These are phyloP conservation scores for Penicillium lagena DNA, from an alignment of 495 filamentous ascomycete genomes.

Conservation along the genomic window DNA sequence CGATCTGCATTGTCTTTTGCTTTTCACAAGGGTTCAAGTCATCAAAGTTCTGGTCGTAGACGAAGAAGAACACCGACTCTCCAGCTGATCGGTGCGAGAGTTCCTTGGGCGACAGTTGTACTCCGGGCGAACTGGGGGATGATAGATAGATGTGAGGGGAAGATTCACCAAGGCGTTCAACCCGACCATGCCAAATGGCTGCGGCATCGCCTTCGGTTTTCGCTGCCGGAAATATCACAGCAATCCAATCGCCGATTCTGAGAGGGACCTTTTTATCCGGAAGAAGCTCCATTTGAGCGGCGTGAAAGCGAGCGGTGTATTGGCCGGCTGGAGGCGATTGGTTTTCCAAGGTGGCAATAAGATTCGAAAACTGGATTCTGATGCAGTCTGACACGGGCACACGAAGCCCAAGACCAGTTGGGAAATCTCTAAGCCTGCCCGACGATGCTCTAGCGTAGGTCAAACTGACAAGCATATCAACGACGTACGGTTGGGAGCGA, in stretches of 20 bases:
- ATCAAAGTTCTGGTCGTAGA: conserved; percentile 56
- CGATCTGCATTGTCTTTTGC: conserved; percentile 41
- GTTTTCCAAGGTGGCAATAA: background rate
- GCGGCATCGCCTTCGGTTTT: too few species aligned
- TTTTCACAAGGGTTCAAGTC: conserved; percentile 42
- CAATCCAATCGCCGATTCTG: conserved; percentile 53
- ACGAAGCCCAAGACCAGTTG: conserved; percentile 59
- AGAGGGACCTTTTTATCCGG: conserved; percentile 25
- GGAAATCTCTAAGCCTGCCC: conserved; percentile 51
- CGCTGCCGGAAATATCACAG: conserved; percentile 24
- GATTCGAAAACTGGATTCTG: background rate
- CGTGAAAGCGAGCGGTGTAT: conserved; percentile 15
- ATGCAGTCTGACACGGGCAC: conserved; percentile 40
- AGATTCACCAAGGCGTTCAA: conserved; percentile 4
- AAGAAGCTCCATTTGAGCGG: conserved; percentile 34
- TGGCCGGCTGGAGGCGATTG: background rate
- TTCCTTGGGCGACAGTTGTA: background rate
- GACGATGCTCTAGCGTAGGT: conserved; percentile 58
- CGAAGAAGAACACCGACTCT: conserved; percentile 13
- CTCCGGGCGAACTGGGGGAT: conserved; percentile 5
- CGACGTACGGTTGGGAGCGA: conserved; percentile 69
- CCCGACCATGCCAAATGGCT: conserved; percentile 17
- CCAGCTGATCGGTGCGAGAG: background rate
- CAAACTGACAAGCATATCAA: conserved; percentile 81
- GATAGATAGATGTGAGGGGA: conserved; percentile 10